Evolutionary conservation across 345 rosid genomes (phyloP).

Genomic region (Acer negundo): DNA sequence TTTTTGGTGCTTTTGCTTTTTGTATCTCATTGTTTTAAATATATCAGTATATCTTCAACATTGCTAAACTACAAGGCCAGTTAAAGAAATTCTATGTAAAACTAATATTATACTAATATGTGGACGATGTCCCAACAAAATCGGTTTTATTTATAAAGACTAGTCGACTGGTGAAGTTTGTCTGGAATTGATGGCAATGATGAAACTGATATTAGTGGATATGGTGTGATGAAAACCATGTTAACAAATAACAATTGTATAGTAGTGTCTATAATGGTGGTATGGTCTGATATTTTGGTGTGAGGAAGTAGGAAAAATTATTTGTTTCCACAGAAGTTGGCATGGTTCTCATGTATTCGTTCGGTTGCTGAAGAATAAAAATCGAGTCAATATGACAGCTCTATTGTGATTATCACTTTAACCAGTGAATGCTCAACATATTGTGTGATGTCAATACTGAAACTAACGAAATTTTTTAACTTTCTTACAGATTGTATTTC

Average conservation of each 20-base stretch:
- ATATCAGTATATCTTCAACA: neutral
- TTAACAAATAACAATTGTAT: neutral
- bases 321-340: slow-evolving; percentile 10
- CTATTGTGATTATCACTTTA: slow-evolving; percentile 1
- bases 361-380: neutral
- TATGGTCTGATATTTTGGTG: neutral
- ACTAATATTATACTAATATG: neutral
- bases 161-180: neutral
- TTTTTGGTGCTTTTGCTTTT: no score
- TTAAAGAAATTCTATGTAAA: neutral
- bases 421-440: neutral
- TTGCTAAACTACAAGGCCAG: neutral
- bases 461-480: slow-evolving; percentile 8
- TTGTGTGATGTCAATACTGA: neutral
- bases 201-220: neutral
- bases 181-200: neutral
- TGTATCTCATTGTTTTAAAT: no score
- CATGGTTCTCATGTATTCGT: neutral
- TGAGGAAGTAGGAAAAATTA: neutral
- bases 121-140: neutral
- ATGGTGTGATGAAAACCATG: neutral
- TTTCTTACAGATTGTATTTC: slow-evolving; percentile 62
- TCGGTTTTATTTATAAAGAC: neutral
- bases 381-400: neutral
- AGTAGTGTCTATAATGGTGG: neutral